Base-by-base conservation (phyloP, 805 yeast species). In the Metschnikowia continentalis region DNA sequence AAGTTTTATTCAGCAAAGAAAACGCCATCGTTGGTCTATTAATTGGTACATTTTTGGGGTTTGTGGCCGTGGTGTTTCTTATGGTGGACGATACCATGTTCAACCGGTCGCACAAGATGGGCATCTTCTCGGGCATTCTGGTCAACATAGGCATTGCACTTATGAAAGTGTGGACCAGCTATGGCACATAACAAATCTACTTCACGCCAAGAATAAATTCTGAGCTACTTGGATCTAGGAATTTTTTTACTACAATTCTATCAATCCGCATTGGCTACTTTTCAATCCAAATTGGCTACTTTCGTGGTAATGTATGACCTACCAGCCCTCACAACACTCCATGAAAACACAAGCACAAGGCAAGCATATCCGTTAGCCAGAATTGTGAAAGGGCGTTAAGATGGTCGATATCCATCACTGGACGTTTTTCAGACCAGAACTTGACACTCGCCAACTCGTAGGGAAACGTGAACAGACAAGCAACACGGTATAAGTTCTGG, bases 1-100 rank as follows among this genome's bases (percentile, higher is more conserved):
- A 44, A 2, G 26, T 36, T 6, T 35, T 23, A 7, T 44, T 44
- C 26, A 44, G 70, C 11, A 87, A 87, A 58, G 82, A 79, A 53
- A 92, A 86, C 60, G 70, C 89, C 42, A 67, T 89, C 33, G 54
- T 87, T 32, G 96, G 95, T 2, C 77, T 88, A 2, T 63, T 83
- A 30, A 68, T 87, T 10, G 97, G 97, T 0, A 82, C 85, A 54
- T 80, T 85, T 47, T 69, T 89, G 30, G 97, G 97, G 0, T 79
- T 86, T 0, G 70, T 86, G 49, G 83, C 89, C 5, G 38, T 66
- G 7, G 64, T 90, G 17, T 78, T 90, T 48, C 63, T 90, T 39
- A 56, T 85, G 50, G 79, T 78, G 53, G 79, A 83, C 57, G 83
- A 84, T 54, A 71, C 80, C 3, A 64, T 84, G 43, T 84, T 89